Evolutionary conservation across 2,329 filamentous ascomycete genomes (phyloP), one percentile per base, ranked within the genome.

Genomic region (Diaporthe citriasiana): DNA sequence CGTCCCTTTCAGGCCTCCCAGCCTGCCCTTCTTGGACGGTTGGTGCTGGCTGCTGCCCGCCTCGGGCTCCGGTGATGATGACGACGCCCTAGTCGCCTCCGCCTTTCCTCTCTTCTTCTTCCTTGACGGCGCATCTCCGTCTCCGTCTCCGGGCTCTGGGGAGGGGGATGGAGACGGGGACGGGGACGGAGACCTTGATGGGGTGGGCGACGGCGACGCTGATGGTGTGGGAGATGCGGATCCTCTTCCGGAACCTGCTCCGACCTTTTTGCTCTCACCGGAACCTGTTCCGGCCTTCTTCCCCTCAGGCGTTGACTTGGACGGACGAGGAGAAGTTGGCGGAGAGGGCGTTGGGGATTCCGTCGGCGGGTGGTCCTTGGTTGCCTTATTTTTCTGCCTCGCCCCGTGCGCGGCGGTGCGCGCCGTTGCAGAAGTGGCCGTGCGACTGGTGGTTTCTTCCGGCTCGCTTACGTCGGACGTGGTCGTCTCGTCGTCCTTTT

Each of bases 141-240:
- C 47, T 38, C 33, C 63, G 9, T 53, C 30, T 13, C 40, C 33
- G 17, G 68, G 47, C 13, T 73, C 57, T 22, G 74, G 57, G 2
- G 53, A 70, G 33, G 74, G 72, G 1, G 74, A 73, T 30, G 71
- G 71, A 1, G 74, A 74, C 12, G 73, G 56, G 6, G 40, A 57
- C 9, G 73, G 73, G 15, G 73, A 47, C 4, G 70, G 73, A 5
- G 73, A 72, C 45, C 27, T 47, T 7, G 50, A 19, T n/a, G 66
- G 66, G 4, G 63, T 60, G 30, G 63, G 63, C 22, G 71, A 47
- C 17, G 75, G 85, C 88, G 15, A 90, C 82, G 3, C 33, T 4
- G 65, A 40, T 9, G 66, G 47, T 8, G 66, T 57, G 5, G 35
- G 50, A 22, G 66, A 45, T 1, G 47, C 35, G 7, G 50, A 50